These are phyloP conservation scores for Geosmithia putterillii DNA, from an alignment of 2,329 filamentous ascomycete species.

Conservation along the genomic window DNA sequence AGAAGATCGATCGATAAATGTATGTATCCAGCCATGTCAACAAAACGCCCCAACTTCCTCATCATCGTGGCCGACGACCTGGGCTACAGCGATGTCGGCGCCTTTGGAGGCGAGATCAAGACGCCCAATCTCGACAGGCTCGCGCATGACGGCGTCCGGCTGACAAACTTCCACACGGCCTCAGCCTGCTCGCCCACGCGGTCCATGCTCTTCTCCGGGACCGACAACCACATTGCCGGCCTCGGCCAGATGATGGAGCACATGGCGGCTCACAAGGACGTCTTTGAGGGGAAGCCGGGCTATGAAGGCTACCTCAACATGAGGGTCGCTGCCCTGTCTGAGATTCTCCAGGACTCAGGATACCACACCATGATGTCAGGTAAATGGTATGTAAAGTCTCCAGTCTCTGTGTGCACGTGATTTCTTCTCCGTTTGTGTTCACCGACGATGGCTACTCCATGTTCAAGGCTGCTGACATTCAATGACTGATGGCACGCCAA, in stretches of 20 bases:
- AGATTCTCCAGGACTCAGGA: constrained; percentile 43
- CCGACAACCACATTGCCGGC: constrained; percentile 44
- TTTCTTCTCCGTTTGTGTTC: too few species aligned
- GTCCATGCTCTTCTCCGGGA: constrained; percentile 50
- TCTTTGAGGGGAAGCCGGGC: constrained; percentile 42
- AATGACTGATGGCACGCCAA: too few species aligned
- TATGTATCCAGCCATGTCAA: too few species aligned
- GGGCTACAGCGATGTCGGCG: constrained; percentile 11
- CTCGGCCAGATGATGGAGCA: constrained; percentile 46
- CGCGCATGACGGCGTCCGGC: constrained; percentile 32
- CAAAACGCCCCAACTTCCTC: constrained; percentile 19
- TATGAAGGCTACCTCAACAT: constrained; percentile 54
- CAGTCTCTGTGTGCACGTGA: too few species aligned
- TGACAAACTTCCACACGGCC: constrained; percentile 52
- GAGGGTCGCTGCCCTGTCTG: constrained; percentile 43
- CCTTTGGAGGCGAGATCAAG: constrained; percentile 41
- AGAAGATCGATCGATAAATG: too few species aligned
- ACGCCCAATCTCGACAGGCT: constrained; percentile 43
- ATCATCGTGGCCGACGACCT: constrained; percentile 15
- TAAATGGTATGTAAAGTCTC: constrained; percentile 24
- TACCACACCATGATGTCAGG: constrained; percentile 50
- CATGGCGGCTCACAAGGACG: constrained; percentile 23
- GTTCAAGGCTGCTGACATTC: too few species aligned
- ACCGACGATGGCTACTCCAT: too few species aligned
- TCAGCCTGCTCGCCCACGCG: constrained; percentile 52